Percentiles rank a stretch among this genome's conserved stretches.
Evolutionary conservation across 106 monocot genomes (phyloP).

Genomic region (Xerophyta viscosa): DNA sequence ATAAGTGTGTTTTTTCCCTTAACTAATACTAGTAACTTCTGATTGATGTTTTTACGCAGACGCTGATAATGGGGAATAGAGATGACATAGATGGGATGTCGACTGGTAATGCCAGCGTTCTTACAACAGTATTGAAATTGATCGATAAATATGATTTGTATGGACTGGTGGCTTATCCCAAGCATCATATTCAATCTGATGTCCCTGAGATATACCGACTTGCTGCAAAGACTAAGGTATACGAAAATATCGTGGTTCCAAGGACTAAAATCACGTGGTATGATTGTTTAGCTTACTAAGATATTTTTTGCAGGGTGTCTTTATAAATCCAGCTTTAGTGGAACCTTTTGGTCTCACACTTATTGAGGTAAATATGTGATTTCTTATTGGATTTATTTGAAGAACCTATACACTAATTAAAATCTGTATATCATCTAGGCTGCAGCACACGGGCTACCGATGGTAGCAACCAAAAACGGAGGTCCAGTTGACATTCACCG

Average conservation of each 20-base stretch:
- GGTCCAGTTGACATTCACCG: conserved; percentile 93
- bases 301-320: conserved; percentile 59
- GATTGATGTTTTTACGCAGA: conserved; percentile 27
- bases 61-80: conserved; percentile 96
- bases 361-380: conserved; percentile 86
- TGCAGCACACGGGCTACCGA: conserved; percentile 96
- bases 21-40: no score
- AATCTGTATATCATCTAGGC: conserved; percentile 57
- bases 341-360: conserved; percentile 93
- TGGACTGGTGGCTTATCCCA: conserved; percentile 80
- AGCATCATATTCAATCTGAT: conserved; percentile 86
- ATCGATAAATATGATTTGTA: conserved; percentile 97
- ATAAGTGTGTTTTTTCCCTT: no score
- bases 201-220: conserved; percentile 94
- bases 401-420: no score
- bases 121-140: conserved; percentile 80
- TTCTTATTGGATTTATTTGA: no score
- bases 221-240: conserved; percentile 83
- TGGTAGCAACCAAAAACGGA: conserved; percentile 93
- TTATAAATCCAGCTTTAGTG: conserved; percentile 93
- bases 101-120: conserved; percentile 65
- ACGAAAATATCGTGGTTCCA: no score
- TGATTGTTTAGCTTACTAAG: not conserved
- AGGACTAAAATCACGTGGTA: no score
- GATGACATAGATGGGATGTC: conserved; percentile 95